These are phyloP conservation scores for Fagopyrum esculentum DNA, from an alignment of 148 eudicot genomes.

Conservation along the genomic window DNA sequence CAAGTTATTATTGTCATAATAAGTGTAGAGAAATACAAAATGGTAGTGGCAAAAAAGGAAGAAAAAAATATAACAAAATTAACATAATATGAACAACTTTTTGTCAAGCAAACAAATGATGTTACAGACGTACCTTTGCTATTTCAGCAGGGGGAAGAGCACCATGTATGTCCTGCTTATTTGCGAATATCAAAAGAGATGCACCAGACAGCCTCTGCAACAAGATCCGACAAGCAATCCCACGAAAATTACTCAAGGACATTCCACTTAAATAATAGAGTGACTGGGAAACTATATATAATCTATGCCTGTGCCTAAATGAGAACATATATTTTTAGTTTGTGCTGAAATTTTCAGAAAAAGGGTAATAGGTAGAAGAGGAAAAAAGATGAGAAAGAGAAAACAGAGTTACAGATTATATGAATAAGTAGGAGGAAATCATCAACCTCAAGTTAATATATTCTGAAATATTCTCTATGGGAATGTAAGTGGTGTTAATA, in stretches of 20 bases:
- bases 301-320: background rate
- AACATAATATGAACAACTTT: background rate
- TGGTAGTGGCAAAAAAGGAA: background rate
- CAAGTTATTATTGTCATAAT: background rate
- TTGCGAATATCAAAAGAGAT: slow-evolving; percentile 80
- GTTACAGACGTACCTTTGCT: slow-evolving; percentile 49
- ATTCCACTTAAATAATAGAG: background rate
- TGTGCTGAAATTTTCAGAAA: background rate
- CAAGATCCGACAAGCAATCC: background rate
- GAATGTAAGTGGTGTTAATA: background rate
- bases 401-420: background rate
- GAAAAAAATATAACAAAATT: background rate
- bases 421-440: background rate
- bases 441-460: background rate
- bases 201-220: slow-evolving; percentile 87
- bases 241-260: background rate
- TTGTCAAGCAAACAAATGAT: background rate
- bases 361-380: background rate
- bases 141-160: slow-evolving; percentile 84
- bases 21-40: too few species aligned
- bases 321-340: background rate
- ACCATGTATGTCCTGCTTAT: slow-evolving; percentile 96
- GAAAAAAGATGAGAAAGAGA: background rate
- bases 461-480: background rate
- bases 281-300: background rate